These are phyloP conservation scores for Cutaneotrichosporon sp. DNA, from an alignment of 1,284 basidiomycete species.

Conservation along the genomic window DNA sequence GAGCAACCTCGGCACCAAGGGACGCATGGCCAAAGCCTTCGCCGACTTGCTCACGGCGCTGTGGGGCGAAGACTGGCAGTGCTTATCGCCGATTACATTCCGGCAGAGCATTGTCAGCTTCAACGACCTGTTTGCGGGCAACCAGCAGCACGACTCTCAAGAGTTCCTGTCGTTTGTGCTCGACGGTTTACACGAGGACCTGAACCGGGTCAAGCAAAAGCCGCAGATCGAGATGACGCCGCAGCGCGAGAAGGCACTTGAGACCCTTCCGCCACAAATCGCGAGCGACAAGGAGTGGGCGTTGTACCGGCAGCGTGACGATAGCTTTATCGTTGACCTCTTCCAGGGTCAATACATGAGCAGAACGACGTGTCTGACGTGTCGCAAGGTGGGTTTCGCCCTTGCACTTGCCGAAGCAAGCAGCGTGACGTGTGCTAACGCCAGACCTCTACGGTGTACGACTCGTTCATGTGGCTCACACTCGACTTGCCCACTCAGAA, in stretches of 20 bases:
- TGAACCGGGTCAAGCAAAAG: constrained; percentile 83
- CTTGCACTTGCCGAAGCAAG: not conserved
- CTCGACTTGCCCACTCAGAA: constrained; percentile 76
- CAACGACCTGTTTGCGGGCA: constrained; percentile 84
- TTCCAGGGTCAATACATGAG: constrained; percentile 98
- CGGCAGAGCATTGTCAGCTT: constrained; percentile 77
- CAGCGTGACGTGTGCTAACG: not conserved
- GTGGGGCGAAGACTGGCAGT: constrained; percentile 84
- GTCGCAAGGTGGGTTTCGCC: constrained; percentile 71
- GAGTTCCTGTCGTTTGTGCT: constrained; percentile 94
- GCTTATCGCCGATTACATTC: constrained; percentile 81
- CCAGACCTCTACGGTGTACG: constrained; percentile 96
- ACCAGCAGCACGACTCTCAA: constrained; percentile 96
- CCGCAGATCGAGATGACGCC: constrained; percentile 72
- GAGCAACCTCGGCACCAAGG: constrained; percentile 88
- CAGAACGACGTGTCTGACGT: constrained; percentile 85
- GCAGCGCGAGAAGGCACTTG: constrained; percentile 82
- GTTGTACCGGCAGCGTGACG: constrained; percentile 85
- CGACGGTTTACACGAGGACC: constrained; percentile 94
- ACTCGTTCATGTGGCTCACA: constrained; percentile 94
- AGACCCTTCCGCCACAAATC: constrained; percentile 80
- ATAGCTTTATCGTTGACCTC: constrained; percentile 92
- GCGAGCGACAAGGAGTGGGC: constrained; percentile 94
- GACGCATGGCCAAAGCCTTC: constrained; percentile 78
- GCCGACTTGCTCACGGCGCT: constrained; percentile 80